Evolutionary conservation across 2,329 filamentous ascomycete genomes (phyloP).

Genomic region (Pseudonectria buxi): DNA sequence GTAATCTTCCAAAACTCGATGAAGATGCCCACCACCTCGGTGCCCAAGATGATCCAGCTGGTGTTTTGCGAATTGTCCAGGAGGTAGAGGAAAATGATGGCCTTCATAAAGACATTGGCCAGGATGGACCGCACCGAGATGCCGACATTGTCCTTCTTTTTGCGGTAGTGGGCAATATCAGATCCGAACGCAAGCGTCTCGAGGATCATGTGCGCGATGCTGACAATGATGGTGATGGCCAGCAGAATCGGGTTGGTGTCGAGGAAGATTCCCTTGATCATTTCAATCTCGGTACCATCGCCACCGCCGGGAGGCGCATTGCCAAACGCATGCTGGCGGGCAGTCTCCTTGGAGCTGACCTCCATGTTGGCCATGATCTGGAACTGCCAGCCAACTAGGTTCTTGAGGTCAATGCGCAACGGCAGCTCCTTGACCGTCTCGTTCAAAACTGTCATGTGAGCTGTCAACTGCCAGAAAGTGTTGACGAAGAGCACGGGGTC

Average conservation of each 20-base stretch:
- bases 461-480: slow-evolving; percentile 92
- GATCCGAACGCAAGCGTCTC: slow-evolving; percentile 96
- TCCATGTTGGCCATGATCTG: slow-evolving; percentile 78
- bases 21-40: slow-evolving; percentile 74
- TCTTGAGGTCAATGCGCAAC: slow-evolving; percentile 75
- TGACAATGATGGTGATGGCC: slow-evolving; percentile 75
- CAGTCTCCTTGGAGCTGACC: slow-evolving; percentile 76
- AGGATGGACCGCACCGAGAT: slow-evolving; percentile 94
- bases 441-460: slow-evolving; percentile 87
- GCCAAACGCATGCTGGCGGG: slow-evolving; percentile 70
- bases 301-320: slow-evolving; percentile 66
- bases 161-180: slow-evolving; percentile 95
- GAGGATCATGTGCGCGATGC: slow-evolving; percentile 85
- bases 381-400: slow-evolving; percentile 85
- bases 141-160: slow-evolving; percentile 99
- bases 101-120: slow-evolving; percentile 96
- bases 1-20: slow-evolving; percentile 88
- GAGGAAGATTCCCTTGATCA: slow-evolving; percentile 91
- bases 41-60: slow-evolving; percentile 96
- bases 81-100: slow-evolving; percentile 91
- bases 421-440: slow-evolving; percentile 78
- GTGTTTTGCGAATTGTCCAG: slow-evolving; percentile 97
- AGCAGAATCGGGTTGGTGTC: slow-evolving; percentile 93
- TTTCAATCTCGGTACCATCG: slow-evolving; percentile 90
- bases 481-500: slow-evolving; percentile 84